Conservation (phyloP, 2,329 filamentous ascomycete genomes). For the Thelonectria olida region DNA sequence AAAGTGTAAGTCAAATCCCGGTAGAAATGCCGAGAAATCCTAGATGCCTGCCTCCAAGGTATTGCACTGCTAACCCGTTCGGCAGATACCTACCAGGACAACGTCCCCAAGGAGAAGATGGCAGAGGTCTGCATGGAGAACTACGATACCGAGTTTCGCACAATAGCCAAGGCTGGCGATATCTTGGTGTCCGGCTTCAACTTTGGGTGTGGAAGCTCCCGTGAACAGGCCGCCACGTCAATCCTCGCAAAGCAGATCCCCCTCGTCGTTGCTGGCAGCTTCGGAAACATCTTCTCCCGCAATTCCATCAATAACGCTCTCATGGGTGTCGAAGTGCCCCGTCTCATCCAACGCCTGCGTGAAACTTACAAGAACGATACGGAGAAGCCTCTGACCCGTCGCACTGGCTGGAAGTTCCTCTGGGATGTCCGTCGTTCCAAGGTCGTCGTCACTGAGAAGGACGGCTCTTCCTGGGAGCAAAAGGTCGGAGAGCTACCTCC, state of each 20-base stretch:
- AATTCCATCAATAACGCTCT: conserved; percentile 85
- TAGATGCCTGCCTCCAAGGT: too few relatives aligned
- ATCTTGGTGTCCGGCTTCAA: conserved; percentile 61
- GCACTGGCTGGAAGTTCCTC: conserved; percentile 82
- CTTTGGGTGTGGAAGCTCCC: neutral
- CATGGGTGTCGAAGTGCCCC: conserved; percentile 73
- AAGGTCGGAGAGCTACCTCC: conserved; percentile 83
- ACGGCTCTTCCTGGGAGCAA: conserved; percentile 75
- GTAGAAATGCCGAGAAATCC: too few relatives aligned
- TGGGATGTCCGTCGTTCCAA: conserved; percentile 83
- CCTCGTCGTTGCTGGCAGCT: conserved; percentile 81
- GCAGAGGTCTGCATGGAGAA: conserved; percentile 92
- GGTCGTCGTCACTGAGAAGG: conserved; percentile 75
- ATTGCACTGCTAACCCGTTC: conserved; percentile 63
- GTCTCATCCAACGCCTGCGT: conserved; percentile 71
- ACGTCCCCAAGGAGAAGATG: conserved; percentile 81
- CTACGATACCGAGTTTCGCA: conserved; percentile 78
- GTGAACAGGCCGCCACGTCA: conserved; percentile 43
- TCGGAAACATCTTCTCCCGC: conserved; percentile 82
- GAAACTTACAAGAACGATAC: conserved; percentile 64
- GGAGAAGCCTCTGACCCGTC: conserved; percentile 68
- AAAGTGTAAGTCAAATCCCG: too few relatives aligned
- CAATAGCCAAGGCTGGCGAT: conserved; percentile 71
- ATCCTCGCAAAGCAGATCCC: conserved; percentile 73
- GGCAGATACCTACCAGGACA: conserved; percentile 92